Evolutionary conservation across 2,329 filamentous ascomycete species (phyloP), one percentile per base, ranked within the genome.

Genomic region (Blastomyces parvus): DNA sequence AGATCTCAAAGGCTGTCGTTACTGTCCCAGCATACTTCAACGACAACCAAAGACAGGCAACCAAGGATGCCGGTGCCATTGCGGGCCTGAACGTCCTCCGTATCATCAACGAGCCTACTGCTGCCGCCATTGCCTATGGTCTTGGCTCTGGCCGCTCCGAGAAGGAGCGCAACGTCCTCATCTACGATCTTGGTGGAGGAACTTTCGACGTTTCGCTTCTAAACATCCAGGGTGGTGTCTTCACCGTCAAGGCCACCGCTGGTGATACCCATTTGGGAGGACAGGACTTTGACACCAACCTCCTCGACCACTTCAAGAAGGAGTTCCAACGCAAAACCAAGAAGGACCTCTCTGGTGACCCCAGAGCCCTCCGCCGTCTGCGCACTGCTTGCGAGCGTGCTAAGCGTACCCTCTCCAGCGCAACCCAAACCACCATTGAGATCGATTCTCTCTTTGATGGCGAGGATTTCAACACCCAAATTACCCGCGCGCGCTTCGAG

Each of bases 1-100:
- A 94, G 84, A 92, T 97, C 74, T 88, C 94, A 82, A 97, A 97
- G 87, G 94, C 94, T 69, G 94, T 99, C 78, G 92, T 99, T 80
- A 99, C 94, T 67, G 94, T 97, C 64, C 94, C 94, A 64, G 94
- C 94, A 77, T 99, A 99, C 86, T 99, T 99, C 90, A 97, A 97
- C 86, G 94, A 99, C 87, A 96, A 96, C 85, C 94, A 99, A 85
- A 89, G 94, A 82, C 94, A 97, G 83, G 90, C 94, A 70, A 99
- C 94, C 82, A 97, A 97, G 88, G 94, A 97, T 77, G 94, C 94
- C 70, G 94, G 94, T 88, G 89, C 93, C 78, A 99, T 99, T 76
- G 83, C 93, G 74, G 94, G 93, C 72, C 88, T 99, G 68, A 97
- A 97, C 82, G 91, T 99, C 71, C 92, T 99, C 80, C 92, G 94